Base-by-base conservation (phyloP, 31 red algal species). In the Asparagopsis taxiformis region DNA sequence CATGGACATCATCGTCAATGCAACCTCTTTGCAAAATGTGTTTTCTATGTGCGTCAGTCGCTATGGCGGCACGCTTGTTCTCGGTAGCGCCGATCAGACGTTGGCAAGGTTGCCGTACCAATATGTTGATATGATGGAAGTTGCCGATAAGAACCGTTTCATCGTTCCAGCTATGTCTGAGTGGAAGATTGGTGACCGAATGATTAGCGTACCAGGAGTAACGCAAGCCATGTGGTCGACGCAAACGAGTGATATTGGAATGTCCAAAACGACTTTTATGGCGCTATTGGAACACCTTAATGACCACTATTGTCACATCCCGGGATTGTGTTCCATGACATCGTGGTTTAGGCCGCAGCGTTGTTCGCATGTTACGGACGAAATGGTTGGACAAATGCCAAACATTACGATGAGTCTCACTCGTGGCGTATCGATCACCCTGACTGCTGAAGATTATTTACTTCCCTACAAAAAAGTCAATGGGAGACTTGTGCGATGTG, bases 271-370 rank as follows among this genome's bases (percentile, higher is more conserved):
- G 6, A 67, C 81, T 21, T 85, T 85, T 46, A 30, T 85, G 38
- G 62, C 70, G 23, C 24, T 85, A 11, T 32, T 85, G 8, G 69
- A 65, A 28, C 59, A 67, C 44, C 70, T 85, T 24, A 75, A 48
- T 44, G 69, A 62, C 63, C 69, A 85, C 58, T 85, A 85, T 30
- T 85, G 81, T 44, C 68, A 85, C 38, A 75, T 85, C 32, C 70
- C 69, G 2, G 70, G 70, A 29, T 41, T 85, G 1, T 85, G 81
- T 74, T 58, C 68, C 2, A 68, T 55, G 7, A 53, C 31, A 17
- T 53, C 57, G 7, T 85, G 81, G 81, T 85, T 85, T 21, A 51
- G 81, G 31, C 81, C 81, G 33, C 81, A 85, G 24, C 2, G 34
- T 32, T 85, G 81, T 51, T 52, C 61, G 2, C 50, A 17, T 31